phyloP scores from a whole-genome alignment of 192 early-diverging fungal species.

The Coemansia sp. region DNA sequence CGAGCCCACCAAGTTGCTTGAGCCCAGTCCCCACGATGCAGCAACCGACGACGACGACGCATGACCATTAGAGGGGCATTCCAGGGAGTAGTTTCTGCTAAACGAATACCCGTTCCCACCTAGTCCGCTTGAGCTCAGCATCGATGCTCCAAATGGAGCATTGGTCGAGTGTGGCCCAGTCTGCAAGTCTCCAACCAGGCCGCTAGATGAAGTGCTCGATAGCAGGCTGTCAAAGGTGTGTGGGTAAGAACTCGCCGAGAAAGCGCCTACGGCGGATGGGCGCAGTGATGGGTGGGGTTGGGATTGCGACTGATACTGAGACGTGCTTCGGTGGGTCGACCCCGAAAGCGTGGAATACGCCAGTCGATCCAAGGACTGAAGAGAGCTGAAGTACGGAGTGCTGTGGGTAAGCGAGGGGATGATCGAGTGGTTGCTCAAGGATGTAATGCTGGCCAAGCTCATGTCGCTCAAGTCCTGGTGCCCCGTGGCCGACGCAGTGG shows the following conservation, averaged over 20 bases:
- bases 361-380: constrained; percentile 43
- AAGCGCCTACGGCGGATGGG: not conserved
- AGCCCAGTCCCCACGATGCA: constrained; percentile 18
- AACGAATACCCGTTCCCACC: constrained; percentile 6
- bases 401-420: constrained; percentile 23
- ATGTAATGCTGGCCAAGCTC: constrained; percentile 30
- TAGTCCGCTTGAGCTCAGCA: not conserved
- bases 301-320: constrained; percentile 7
- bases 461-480: constrained; percentile 26
- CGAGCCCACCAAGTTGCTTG: constrained; percentile 15
- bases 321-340: not conserved
- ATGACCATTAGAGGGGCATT: constrained; percentile 16
- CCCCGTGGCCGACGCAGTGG: constrained; percentile 9
- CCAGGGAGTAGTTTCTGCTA: constrained; percentile 32
- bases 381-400: constrained; percentile 34
- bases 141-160: constrained; percentile 14
- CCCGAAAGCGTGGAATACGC: constrained; percentile 19
- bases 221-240: constrained; percentile 23
- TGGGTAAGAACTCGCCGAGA: constrained; percentile 8
- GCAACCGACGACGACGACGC: constrained; percentile 11
- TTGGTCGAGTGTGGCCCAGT: not conserved
- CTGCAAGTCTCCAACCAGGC: not conserved
- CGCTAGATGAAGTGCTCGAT: not conserved
- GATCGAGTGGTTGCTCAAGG: constrained; percentile 22
- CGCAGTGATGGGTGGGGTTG: constrained; percentile 1